Base-by-base conservation (phyloP, 208 protist genomes). In the Acanthamoeba culbertsoni region DNA sequence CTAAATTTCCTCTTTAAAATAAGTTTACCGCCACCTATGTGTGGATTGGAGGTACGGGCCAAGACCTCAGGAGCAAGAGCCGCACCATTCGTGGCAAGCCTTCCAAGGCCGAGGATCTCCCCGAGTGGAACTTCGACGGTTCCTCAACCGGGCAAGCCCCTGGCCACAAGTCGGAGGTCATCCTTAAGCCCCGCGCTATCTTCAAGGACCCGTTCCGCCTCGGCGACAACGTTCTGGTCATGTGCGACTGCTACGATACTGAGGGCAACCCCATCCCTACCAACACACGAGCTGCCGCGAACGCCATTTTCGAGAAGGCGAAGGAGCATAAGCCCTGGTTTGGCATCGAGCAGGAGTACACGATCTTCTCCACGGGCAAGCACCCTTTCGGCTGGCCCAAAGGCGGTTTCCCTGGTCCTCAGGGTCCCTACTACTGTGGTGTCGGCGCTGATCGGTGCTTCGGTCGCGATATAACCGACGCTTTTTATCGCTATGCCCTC, bases 51-150 rank as follows among this genome's bases (percentile, higher is more conserved):
- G 96, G 96, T 33, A 93, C 51, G 48, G 90, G 93, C n/a, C 92
- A 94, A 31, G 95, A 97, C 93, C 59, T 97, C 31, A 96, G 97
- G 82, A 95, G 62, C 82, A 98, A 98, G 95, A 95, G 93, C 55
- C 75, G 93, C 92, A 93, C 62, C n/a, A 59, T 95, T 26, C 57
- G 73, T 35, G 86, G 92, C 35, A 63, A 94, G 26, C 94, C 95
- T 51, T 94, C 37, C 33, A 65, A 16, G 10, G 55, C 93, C 31
- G 93, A 94, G 28, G 94, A 98, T 0, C 96, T 99, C 42, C 98
- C 98, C 14, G 95, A 98, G n/a, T 99, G 98, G 98, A 99, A 99
- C 96, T 99, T 98, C 94, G 98, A 99, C 92, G 98, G 98, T 63
- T 99, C 98, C 26, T 99, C 97, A 96, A 98, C 96, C 95, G 94